Evolutionary conservation across 345 rosid genomes (phyloP).

Genomic region (Populus simonii): DNA sequence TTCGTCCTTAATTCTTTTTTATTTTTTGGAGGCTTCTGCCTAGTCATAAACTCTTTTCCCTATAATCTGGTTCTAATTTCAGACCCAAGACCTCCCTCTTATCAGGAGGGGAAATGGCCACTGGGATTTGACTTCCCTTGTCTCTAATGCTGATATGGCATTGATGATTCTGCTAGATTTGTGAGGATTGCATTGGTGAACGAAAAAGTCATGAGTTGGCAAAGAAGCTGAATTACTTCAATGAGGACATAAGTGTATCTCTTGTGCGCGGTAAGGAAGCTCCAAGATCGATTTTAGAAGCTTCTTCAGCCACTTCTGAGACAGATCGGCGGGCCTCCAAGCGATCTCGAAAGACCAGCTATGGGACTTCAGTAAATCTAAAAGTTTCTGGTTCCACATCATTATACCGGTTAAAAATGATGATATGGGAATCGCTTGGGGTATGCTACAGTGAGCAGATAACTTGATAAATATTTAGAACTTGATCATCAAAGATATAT

Average conservation of each 20-base stretch:
- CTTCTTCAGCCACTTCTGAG: constrained; percentile 61
- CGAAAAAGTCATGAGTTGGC: constrained; percentile 85
- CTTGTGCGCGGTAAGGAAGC: constrained; percentile 92
- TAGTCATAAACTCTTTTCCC: background rate
- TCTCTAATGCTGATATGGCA: constrained; percentile 5
- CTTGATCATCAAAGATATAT: background rate
- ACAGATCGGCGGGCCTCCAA: constrained; percentile 81
- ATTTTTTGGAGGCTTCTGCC: background rate
- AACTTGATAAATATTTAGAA: background rate
- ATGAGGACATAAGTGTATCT: constrained; percentile 69
- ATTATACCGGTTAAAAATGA: constrained; percentile 90
- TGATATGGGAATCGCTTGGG: constrained; percentile 99
- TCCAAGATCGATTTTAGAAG: constrained; percentile 81
- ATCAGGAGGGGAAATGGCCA: background rate
- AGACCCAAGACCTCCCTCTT: background rate
- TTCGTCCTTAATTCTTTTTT: background rate
- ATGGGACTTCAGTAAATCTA: constrained; percentile 68
- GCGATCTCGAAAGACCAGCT: constrained; percentile 72
- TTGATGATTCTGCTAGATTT: constrained; percentile 45
- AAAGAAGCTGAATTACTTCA: constrained; percentile 73
- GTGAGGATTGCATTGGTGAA: constrained; percentile 93
- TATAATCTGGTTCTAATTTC: background rate
- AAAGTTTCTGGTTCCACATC: constrained; percentile 89
- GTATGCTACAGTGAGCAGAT: constrained; percentile 39
- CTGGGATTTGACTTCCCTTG: background rate